Percentiles rank a stretch among this genome's conserved stretches.
phyloP scores from a whole-genome alignment of 2,329 filamentous ascomycete genomes.

The Fusarium stilboides region DNA sequence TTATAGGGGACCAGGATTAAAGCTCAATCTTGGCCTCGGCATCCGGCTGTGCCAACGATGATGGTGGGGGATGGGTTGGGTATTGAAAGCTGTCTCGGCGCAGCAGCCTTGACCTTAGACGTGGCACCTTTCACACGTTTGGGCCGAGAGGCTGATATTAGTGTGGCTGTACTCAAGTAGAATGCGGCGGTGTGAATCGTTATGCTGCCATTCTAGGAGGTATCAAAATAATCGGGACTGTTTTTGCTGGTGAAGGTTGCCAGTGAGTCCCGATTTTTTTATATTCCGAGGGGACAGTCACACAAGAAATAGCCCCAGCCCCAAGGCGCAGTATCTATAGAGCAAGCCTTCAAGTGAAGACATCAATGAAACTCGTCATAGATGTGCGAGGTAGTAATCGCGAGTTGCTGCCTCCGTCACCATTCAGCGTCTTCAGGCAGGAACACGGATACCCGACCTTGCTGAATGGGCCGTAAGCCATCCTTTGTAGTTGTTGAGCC shows the following conservation, averaged over 20 bases:
- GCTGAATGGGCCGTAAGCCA: background rate
- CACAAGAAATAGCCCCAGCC: slow-evolving; percentile 1
- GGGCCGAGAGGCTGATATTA: background rate
- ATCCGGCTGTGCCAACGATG: background rate
- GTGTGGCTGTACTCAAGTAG: background rate
- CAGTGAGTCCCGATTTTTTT: no score
- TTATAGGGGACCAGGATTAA: background rate
- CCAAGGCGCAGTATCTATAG: slow-evolving; percentile 4
- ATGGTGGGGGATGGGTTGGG: background rate
- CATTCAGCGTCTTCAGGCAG: slow-evolving; percentile 12
- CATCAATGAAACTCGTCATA: background rate
- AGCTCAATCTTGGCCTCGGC: background rate
- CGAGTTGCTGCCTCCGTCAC: background rate
- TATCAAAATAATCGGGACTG: no score
- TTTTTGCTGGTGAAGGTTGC: no score
- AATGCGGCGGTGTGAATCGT: background rate
- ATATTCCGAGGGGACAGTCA: background rate
- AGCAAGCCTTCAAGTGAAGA: background rate
- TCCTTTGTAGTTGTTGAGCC: slow-evolving; percentile 32
- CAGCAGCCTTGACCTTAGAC: background rate
- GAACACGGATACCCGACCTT: slow-evolving; percentile 21
- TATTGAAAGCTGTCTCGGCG: background rate
- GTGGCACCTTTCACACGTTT: background rate
- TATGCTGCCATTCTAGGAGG: background rate
- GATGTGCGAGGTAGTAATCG: background rate